phyloP scores from a whole-genome alignment of 768 basidiomycete species.

The Podaxis mareebaensis region DNA sequence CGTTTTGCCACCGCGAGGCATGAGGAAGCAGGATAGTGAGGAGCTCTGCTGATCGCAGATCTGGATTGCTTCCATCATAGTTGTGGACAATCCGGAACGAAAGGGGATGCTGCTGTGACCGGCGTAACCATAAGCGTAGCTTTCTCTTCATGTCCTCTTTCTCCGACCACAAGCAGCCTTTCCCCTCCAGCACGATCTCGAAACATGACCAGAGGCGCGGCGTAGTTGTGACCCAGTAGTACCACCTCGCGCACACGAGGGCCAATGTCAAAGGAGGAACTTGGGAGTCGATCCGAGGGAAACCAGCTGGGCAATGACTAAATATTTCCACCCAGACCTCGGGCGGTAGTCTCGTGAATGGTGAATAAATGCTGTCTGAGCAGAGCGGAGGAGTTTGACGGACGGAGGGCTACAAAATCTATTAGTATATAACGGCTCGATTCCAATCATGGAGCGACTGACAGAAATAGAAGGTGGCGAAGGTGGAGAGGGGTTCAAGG shows the following conservation, averaged over 20 bases:
- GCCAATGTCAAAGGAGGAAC: conserved; percentile 41
- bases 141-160: conserved; percentile 11
- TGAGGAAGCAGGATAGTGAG: conserved; percentile 33
- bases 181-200: conserved; percentile 28
- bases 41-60: conserved; percentile 27
- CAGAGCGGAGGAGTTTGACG: neutral
- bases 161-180: conserved; percentile 24
- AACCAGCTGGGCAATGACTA: conserved; percentile 33
- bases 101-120: conserved; percentile 35
- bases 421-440: neutral
- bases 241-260: conserved; percentile 45
- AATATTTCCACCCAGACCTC: conserved; percentile 53
- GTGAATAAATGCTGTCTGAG: conserved; percentile 10
- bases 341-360: conserved; percentile 40
- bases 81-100: conserved; percentile 31
- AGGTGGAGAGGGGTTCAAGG: neutral
- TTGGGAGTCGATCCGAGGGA: conserved; percentile 30
- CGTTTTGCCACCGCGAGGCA: conserved; percentile 36
- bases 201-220: conserved; percentile 52
- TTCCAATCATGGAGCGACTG: neutral
- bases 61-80: conserved; percentile 20
- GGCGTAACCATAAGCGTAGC: conserved; percentile 33
- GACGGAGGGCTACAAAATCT: neutral
- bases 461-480: neutral
- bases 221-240: conserved; percentile 34